Conservation (phyloP, 2,329 filamentous ascomycete genomes). For the Aureobasidium sp. region DNA sequence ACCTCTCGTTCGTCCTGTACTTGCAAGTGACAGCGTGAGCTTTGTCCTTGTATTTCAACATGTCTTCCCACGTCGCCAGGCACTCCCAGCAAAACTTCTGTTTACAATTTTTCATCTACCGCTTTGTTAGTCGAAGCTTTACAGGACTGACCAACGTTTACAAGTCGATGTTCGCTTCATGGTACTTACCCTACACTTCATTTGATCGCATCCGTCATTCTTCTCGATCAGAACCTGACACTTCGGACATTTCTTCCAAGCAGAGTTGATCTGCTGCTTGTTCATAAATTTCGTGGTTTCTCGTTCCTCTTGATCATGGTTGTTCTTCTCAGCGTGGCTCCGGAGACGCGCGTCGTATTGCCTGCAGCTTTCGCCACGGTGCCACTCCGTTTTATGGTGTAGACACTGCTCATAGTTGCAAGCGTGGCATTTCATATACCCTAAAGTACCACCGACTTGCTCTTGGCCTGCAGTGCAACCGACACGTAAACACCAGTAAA, state of each 20-base stretch:
- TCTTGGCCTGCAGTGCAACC: slow-evolving; percentile 47
- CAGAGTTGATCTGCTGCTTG: slow-evolving; percentile 22
- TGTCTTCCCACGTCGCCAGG: slow-evolving; percentile 23
- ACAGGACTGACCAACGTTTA: neutral
- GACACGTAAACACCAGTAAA: slow-evolving; percentile 47
- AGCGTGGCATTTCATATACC: slow-evolving; percentile 34
- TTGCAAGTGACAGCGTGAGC: slow-evolving; percentile 1
- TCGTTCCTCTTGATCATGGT: slow-evolving; percentile 19
- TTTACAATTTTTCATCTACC: slow-evolving; percentile 22
- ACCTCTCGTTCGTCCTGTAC: neutral
- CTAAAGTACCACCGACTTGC: slow-evolving; percentile 23
- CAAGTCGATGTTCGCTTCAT: neutral
- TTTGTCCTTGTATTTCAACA: neutral
- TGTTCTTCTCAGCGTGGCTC: slow-evolving; percentile 21
- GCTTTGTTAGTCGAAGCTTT: neutral
- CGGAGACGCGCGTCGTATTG: slow-evolving; percentile 32
- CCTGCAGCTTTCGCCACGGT: slow-evolving; percentile 33
- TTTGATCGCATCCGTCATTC: slow-evolving; percentile 35
- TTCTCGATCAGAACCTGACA: slow-evolving; percentile 15
- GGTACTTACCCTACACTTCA: slow-evolving; percentile 25
- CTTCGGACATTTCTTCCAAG: neutral
- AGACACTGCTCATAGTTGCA: slow-evolving; percentile 34
- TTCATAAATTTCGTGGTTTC: slow-evolving; percentile 17
- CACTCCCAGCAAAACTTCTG: slow-evolving; percentile 38
- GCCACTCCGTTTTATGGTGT: slow-evolving; percentile 32